Base-by-base conservation (phyloP, 78 protist genomes). In the Dictyostelium brefeldianum region DNA sequence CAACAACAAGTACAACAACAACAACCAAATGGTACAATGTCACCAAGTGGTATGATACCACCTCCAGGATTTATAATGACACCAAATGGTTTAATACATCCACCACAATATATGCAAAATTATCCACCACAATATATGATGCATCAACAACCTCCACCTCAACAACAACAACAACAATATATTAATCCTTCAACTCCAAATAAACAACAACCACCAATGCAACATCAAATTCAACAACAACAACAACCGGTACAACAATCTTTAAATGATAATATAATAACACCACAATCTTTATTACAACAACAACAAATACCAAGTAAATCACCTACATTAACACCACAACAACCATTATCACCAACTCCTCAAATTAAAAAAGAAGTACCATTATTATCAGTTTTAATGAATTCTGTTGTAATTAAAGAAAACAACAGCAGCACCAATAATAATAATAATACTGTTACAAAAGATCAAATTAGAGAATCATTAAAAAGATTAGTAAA, bases 381-480 rank as follows among this genome's bases (percentile, higher is more conserved):
- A 9, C 81, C 81, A 54, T 22, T 78, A 47, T 36, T 78, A 51
- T 51, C 83, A 5, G 70, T 47, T 6, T 78, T 78, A 36, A 78
- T 78, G 83, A 78, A 78, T 36, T 78, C 83, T 18, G 83, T 78
- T 14, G 56, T 73, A 17, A 6, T 47, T 15, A 75, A 75, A 27
- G 51, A 75, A 9, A 36, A 62, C 70, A 14, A 14, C 25, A 20
- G 18, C 70, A 8, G 9, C 18, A 14, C n/a, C 70, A n/a, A 62
- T 36, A 36, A 27, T 51, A 47, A 65, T 5, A n/a, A 62, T 36
- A 36, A 27, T 51, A 47, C 77, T 5, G 22, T 87, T 14, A 87
- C 93, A 10, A 87, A 87, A 51, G 84, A 87, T 22, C 93, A 87
- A 87, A 46, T 87, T 29, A 56, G 54, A 87, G 93, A 87, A 41